Base-by-base conservation (phyloP, 306 rosid species). In the Canavalia gladiata region DNA sequence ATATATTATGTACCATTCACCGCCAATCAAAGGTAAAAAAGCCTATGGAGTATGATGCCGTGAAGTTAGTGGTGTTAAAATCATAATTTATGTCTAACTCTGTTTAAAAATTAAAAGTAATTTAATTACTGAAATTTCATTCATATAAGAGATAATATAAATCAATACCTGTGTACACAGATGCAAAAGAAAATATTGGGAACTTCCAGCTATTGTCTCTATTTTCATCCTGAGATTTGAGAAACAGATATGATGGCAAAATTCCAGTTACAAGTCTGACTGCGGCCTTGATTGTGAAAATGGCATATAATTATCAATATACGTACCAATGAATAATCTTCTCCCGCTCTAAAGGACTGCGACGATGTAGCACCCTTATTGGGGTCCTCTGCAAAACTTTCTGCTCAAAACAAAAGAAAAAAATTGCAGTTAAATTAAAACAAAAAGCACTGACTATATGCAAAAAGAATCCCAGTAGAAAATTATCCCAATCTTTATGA, bases 261-360 rank as follows among this genome's bases (percentile, higher is more conserved):
- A 64, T 56, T 62, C 56, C 75, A 63, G 78, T 87, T 54, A 68
- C 75, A 30, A 59, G 50, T 62, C 51, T 13, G 62, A 76, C 57
- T 6, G 33, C 46, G 3, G 45, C 69, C 56, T 50, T 62, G 63
- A 81, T 71, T 2, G 76, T 12, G 65, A 58, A 54, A 30, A 64
- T 54, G 62, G 50, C 82, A 73, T 8, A 41, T 63, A 73, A 75
- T 33, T 49, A 79, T 74, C 30, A 70, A 74, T 47, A 57, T 29
- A 73, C 47, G 60, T 87, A 90, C 99, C 99, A 91, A 83, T 95
- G 93, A 80, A 95, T 93, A 63, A 90, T 90, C 90, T 87, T 95
- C 85, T 93, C 94, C 46, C 97, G 97, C 66, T 93, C 94, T 82
- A 91, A 82, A 72, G 98, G 99, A 87, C 99, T 95, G 52, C 98